Base-by-base conservation (phyloP, 164 flowering plant genomes). In the Vitis rotundifolia region DNA sequence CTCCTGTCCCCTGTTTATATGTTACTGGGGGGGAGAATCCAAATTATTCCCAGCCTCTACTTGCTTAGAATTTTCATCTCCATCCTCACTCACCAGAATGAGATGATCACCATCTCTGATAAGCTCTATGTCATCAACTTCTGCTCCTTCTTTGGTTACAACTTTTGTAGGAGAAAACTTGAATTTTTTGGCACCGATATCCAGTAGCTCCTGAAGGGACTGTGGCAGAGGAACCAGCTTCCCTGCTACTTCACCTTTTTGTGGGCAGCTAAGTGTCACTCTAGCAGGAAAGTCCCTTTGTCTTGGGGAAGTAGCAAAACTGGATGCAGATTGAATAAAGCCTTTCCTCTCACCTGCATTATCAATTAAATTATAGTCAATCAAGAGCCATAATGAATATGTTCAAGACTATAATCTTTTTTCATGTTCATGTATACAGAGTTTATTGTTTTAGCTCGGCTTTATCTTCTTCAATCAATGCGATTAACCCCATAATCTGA, bases 31-130 rank as follows among this genome's bases (percentile, higher is more conserved):
- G 7, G 7, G 7, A 37, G 44, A 6, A 37, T 37, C 44, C 44
- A 37, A 37, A 37, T 37, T 6, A 37, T 28, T 14, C 61, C 26
- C 15, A 26, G 37, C 61, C 11, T 59, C 28, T 26, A 19, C 14
- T 12, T 13, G 3, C 14, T 22, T 3, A 49, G 48, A 67, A 14
- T 13, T 64, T 59, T 60, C 72, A 67, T 1, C n/a, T 68, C 19
- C 73, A 51, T 55, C 55, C 50, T 80, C 79, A 58, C 74, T 48
- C 1, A 61, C 75, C 51, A 88, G 80, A 63, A 81, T 16, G 11
- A 88, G 82, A 71, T 75, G 82, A 75, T 88, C 92, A 14, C 89
- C 90, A 61, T 88, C 88, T 73, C 92, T 81, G 19, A 88, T 69
- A 8, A 84, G 68, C 55, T 77, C 82, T 19, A 87, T 77, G 18